Conservation (phyloP, 192 early-diverging fungal species). For the Coemansia sp. region DNA sequence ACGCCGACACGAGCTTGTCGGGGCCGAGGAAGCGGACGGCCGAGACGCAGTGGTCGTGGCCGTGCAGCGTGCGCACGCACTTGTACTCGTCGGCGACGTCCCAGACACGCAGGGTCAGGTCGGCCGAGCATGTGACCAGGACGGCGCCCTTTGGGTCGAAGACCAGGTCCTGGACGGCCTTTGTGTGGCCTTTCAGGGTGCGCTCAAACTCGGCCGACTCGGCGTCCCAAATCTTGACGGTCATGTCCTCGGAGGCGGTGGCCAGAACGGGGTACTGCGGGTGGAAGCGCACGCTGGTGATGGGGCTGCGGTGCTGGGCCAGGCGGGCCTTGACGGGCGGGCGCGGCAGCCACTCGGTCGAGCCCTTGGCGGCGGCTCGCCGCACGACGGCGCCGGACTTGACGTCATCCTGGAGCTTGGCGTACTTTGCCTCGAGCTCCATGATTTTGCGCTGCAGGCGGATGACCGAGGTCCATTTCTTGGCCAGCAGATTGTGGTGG, state of each 20-base stretch:
- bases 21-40: slow-evolving; percentile 76
- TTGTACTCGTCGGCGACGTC: slow-evolving; percentile 80
- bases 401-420: slow-evolving; percentile 74
- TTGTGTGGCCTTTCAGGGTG: slow-evolving; percentile 94
- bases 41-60: slow-evolving; percentile 93
- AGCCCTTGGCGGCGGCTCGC: slow-evolving; percentile 54
- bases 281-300: slow-evolving; percentile 83
- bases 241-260: slow-evolving; percentile 86
- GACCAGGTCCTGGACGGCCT: slow-evolving; percentile 84
- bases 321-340: slow-evolving; percentile 73
- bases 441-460: slow-evolving; percentile 93
- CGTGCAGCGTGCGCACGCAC: slow-evolving; percentile 81
- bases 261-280: slow-evolving; percentile 82
- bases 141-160: slow-evolving; percentile 82
- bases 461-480: slow-evolving; percentile 94
- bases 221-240: slow-evolving; percentile 91
- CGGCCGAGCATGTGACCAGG: slow-evolving; percentile 87
- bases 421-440: slow-evolving; percentile 83
- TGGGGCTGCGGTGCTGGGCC: slow-evolving; percentile 75
- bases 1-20: slow-evolving; percentile 82
- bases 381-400: slow-evolving; percentile 52
- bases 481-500: slow-evolving; percentile 49
- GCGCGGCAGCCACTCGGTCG: slow-evolving; percentile 79
- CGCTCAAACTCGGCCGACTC: slow-evolving; percentile 91
- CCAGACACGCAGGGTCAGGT: slow-evolving; percentile 92